Base-by-base conservation (phyloP, 352 stramenopile genomes). In the Phytophthora pinifolia region DNA sequence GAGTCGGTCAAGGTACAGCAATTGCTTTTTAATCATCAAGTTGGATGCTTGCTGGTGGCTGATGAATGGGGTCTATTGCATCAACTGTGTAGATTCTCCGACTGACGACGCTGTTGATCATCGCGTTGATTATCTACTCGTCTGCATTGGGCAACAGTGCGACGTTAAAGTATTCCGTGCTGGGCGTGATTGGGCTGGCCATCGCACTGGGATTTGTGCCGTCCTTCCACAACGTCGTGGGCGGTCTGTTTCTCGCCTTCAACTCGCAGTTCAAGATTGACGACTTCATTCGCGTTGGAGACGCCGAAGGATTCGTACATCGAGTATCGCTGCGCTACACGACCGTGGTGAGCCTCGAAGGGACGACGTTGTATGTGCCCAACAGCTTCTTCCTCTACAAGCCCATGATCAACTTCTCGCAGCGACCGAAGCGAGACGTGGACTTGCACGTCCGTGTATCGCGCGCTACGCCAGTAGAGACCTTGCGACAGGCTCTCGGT, bases 321-420 rank as follows among this genome's bases (percentile, higher is more conserved):
- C 83, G 82, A 17, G 79, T 94, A 6, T 88, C 82, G 50, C 70
- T 95, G 37, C 78, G 86, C 2, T 95, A 92, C 65, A 95, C 86
- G 42, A 91, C 82, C 7, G 54, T 95, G 18, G 68, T 93, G 62
- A 92, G 76, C n/a, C 67, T 83, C 14, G 83, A 92, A 25, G 79
- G 80, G 32, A 93, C 86, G 29, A 88, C 84, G 36, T 64, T 92
- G 14, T 94, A 84, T 53, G 73, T 95, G 17, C 83, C 83, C 22
- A 94, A 94, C 65, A 94, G 83, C 52, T 94, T 92, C 55, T 95
- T 95, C 47, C 62, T 95, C n/a, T 95, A 92, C 76, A 92, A 92
- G 43, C 86, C 83, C 20, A 93, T 95, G 86, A 77, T 95, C 29
- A 95, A 95, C 52, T 95, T 83, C 51, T 88, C 83, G 38, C 82